Conservation (phyloP, 2,329 filamentous ascomycete genomes). For the Colletotrichum echinochloae region DNA sequence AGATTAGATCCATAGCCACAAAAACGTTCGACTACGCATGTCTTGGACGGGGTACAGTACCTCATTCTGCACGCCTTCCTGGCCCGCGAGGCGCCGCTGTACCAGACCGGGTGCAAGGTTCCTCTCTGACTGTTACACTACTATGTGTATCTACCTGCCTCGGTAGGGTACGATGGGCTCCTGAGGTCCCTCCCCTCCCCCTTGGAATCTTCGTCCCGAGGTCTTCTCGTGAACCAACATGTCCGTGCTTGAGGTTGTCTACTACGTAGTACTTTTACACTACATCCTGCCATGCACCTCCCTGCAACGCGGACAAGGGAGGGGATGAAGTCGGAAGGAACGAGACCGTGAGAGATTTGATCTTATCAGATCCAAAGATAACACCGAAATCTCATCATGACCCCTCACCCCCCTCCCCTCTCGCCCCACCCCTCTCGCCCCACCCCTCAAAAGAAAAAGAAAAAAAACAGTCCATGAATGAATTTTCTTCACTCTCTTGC, state of each 20-base stretch:
- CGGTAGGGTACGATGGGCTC: not conserved
- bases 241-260: not conserved
- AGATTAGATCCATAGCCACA: conserved; percentile 24
- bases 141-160: too few relatives aligned
- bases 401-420: conserved; percentile 3
- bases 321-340: conserved; percentile 3
- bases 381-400: conserved; percentile 46
- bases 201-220: conserved; percentile 26
- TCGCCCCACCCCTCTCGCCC: conserved; percentile 8
- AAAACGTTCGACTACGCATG: not conserved
- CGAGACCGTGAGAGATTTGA: conserved; percentile 45
- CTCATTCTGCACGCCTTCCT: conserved; percentile 18
- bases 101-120: too few relatives aligned
- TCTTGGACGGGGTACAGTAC: conserved; percentile 5
- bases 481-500: conserved; percentile 11
- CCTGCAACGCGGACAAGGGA: not conserved
- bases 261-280: too few relatives aligned
- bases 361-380: conserved; percentile 69
- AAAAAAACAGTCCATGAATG: conserved; percentile 17
- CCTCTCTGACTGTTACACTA: conserved; percentile 6
- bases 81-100: too few relatives aligned
- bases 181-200: conserved; percentile 12
- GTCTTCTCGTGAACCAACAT: conserved; percentile 35
- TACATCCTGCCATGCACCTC: not conserved
- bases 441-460: conserved; percentile 11